Base-by-base conservation (phyloP, 2,329 filamentous ascomycete genomes). In the Colletotrichum horii region DNA sequence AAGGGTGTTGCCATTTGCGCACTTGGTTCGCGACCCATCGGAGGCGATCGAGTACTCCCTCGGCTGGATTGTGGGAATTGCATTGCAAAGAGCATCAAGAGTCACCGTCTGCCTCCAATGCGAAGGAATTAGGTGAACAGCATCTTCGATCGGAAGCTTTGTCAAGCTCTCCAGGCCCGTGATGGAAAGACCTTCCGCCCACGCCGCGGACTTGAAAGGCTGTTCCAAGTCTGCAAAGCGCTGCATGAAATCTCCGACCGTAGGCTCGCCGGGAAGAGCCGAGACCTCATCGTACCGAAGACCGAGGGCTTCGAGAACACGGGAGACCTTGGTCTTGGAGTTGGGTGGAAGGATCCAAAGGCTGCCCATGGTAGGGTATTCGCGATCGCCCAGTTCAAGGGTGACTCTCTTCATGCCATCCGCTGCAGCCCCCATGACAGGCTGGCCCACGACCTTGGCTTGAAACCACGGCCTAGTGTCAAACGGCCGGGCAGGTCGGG, bases 391-490 rank as follows among this genome's bases (percentile, higher is more conserved):
- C 64, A 75, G 8, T 34, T 75, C 55, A 2, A 75, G 64, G 4
- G 73, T 75, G 38, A 75, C 70, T 15, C 73, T 73, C 70, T 73
- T 75, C 73, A 75, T 75, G 7, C 73, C 56, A 24, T 58, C 64
- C 22, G 56, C n/a, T 4, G 70, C 43, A 15, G 73, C 19, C 8
- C 70, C 70, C 26, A 14, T 16, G 11, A 65, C 64, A 24, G 73
- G 73, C 19, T 65, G 30, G 16, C 73, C 73, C 8, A 75, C 48
- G 3, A 75, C 56, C 14, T 64, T 73, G 11, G 70, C 73, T 65
- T 69, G 70, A 58, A 75, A 75, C 73, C 73, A 75, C 12, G 73
- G 70, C 56, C 70, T 67, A 15, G 73, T 75, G 43, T 75, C 73
- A 14, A 75, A 75, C 8, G 73, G 73, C 67, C 73, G 67, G 3